These are phyloP conservation scores for Brassica napus DNA, from an alignment of 345 rosid genomes.

Conservation along the genomic window DNA sequence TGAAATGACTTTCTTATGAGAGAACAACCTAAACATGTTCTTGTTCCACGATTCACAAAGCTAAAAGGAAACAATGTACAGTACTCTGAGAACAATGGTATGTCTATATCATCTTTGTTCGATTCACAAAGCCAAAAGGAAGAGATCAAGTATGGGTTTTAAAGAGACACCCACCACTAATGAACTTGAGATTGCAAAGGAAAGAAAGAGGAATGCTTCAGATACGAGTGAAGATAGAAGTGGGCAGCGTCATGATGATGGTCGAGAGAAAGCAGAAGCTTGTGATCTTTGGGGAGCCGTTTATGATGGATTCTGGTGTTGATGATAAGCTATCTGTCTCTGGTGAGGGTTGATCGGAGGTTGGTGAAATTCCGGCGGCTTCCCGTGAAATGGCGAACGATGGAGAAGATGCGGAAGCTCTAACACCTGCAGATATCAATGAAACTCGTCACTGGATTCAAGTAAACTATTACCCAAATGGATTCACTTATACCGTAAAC, in stretches of 20 bases:
- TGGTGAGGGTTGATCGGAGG: conserved; percentile 29
- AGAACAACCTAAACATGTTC: background rate
- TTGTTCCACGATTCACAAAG: background rate
- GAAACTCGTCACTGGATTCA: conserved; percentile 14
- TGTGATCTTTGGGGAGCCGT: background rate
- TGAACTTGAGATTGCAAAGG: background rate
- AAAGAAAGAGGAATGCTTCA: background rate
- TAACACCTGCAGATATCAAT: conserved; percentile 37
- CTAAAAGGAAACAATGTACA: no score
- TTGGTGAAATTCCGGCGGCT: conserved; percentile 18
- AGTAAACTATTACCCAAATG: conserved; percentile 1
- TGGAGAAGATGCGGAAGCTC: conserved; percentile 22
- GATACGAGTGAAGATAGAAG: conserved; percentile 13
- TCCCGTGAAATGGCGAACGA: conserved; percentile 25
- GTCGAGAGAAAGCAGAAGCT: conserved; percentile 21
- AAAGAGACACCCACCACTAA: background rate
- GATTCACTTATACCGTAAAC: conserved; percentile 32
- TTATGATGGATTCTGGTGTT: background rate
- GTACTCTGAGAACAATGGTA: background rate
- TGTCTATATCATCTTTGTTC: background rate
- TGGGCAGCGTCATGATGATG: background rate
- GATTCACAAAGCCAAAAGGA: background rate
- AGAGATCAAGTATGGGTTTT: background rate
- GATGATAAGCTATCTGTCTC: conserved; percentile 19
- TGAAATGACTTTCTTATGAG: background rate